These are phyloP conservation scores for Trypanosoma rangeli DNA, from an alignment of 208 protist species.

Conservation along the genomic window DNA sequence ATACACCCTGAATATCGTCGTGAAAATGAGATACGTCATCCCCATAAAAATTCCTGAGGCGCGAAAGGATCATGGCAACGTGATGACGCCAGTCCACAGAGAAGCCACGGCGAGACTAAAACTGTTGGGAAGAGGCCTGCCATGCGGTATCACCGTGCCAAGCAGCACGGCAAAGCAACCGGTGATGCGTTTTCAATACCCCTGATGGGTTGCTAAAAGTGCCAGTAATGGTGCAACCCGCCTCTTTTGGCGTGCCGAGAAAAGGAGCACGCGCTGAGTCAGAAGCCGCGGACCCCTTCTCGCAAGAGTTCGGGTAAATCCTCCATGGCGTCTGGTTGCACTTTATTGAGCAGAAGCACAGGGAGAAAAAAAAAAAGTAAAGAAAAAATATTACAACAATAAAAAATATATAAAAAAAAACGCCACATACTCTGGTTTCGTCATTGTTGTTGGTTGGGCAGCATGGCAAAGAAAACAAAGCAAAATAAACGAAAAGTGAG, in stretches of 20 bases:
- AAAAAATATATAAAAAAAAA: not conserved
- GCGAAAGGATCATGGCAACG: slow-evolving; percentile 39
- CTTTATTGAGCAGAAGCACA: not conserved
- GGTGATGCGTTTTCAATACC: not conserved
- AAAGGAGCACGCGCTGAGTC: not conserved
- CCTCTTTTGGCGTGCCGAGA: not conserved
- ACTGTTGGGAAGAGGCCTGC: slow-evolving; percentile 24
- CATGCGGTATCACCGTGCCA: slow-evolving; percentile 25
- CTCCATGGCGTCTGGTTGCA: not conserved
- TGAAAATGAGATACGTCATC: slow-evolving; percentile 24
- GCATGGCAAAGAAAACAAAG: not conserved
- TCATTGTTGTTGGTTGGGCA: not conserved
- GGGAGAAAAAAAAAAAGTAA: not conserved
- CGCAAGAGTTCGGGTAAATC: not conserved
- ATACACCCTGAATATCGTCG: slow-evolving; percentile 37
- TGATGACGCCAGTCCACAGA: slow-evolving; percentile 33
- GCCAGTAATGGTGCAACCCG: not conserved
- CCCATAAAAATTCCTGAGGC: slow-evolving; percentile 30
- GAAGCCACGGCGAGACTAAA: slow-evolving; percentile 34
- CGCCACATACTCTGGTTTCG: not conserved
- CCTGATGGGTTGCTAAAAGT: not conserved
- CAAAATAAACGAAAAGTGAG: not conserved
- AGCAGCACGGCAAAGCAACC: not conserved
- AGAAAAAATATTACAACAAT: not conserved
- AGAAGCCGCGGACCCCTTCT: not conserved